A percentile compares a stretch with the other conserved stretches of the same genome.
Conservation (phyloP, 2,329 filamentous ascomycete species). For the Lecanosticta acicola region DNA sequence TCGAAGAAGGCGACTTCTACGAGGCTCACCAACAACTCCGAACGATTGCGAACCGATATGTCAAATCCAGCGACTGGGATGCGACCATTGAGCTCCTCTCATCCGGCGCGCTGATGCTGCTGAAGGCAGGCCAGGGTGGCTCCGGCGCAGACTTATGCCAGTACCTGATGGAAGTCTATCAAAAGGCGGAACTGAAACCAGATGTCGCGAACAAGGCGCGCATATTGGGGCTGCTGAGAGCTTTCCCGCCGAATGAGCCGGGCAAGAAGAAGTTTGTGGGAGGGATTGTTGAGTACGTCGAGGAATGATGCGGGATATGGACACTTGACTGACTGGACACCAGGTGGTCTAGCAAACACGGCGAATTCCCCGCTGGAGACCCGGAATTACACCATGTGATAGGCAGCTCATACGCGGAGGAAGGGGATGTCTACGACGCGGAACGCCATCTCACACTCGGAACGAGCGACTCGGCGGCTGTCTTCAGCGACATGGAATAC, state of each 20-base stretch:
- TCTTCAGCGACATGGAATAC: conserved; percentile 79
- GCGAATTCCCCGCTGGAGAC: conserved; percentile 85
- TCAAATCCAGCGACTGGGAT: conserved; percentile 77
- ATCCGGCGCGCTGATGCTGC: conserved; percentile 74
- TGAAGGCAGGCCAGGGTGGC: conserved; percentile 88
- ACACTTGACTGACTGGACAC: background rate
- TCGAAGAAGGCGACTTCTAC: conserved; percentile 87
- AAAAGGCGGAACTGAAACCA: conserved; percentile 72
- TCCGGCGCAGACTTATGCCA: conserved; percentile 86
- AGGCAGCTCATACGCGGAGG: conserved; percentile 83
- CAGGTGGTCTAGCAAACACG: conserved; percentile 78
- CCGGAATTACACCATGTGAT: conserved; percentile 91
- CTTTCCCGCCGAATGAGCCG: conserved; percentile 78
- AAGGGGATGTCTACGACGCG: conserved; percentile 87
- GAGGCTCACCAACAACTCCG: conserved; percentile 98
- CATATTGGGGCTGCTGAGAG: conserved; percentile 69
- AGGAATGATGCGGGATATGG: background rate
- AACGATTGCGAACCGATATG: conserved; percentile 87
- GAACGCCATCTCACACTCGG: conserved; percentile 85
- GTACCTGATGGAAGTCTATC: conserved; percentile 84
- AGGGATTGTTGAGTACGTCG: conserved; percentile 68
- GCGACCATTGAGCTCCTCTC: conserved; percentile 83
- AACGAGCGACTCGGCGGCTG: conserved; percentile 78
- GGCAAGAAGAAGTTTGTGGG: conserved; percentile 87
- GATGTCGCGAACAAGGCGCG: conserved; percentile 68